Evolutionary conservation across 2,329 filamentous ascomycete species (phyloP).

Genomic region (Penicillium sp.): DNA sequence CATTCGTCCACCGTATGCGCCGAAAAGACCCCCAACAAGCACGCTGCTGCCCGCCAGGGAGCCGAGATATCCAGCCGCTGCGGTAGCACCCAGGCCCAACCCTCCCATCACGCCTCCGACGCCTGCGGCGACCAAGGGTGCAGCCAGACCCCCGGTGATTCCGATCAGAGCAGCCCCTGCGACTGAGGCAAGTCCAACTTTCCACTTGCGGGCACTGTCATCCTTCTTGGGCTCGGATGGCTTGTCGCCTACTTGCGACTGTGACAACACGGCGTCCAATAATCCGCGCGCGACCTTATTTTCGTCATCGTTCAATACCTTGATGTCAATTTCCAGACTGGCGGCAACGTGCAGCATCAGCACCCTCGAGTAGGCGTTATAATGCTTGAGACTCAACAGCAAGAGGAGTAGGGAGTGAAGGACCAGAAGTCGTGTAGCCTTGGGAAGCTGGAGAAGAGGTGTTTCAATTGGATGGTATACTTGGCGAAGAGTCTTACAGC

Average conservation of each 20-base stretch:
- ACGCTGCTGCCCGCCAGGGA: conserved; percentile 72
- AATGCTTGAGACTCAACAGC: conserved; percentile 69
- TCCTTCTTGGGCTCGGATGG: conserved; percentile 65
- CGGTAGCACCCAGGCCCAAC: conserved; percentile 64
- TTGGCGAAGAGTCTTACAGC: conserved; percentile 25
- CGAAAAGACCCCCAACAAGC: conserved; percentile 78
- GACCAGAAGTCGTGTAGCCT: conserved; percentile 53
- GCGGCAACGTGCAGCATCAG: conserved; percentile 65
- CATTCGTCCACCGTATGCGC: conserved; percentile 81
- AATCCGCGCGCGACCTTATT: conserved; percentile 67
- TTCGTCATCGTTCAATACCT: conserved; percentile 64
- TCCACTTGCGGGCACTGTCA: conserved; percentile 62
- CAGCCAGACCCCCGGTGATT: conserved; percentile 71
- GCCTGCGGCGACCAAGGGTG: conserved; percentile 69
- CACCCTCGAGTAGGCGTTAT: conserved; percentile 66
- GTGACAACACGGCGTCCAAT: conserved; percentile 66
- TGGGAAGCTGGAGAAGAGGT: conserved; percentile 41
- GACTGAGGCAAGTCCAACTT: conserved; percentile 80
- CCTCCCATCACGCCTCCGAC: conserved; percentile 75
- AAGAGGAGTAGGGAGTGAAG: conserved; percentile 68
- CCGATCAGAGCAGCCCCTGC: conserved; percentile 84
- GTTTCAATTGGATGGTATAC: conserved; percentile 57
- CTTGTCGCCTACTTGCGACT: conserved; percentile 71
- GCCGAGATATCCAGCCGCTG: conserved; percentile 72
- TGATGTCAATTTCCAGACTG: conserved; percentile 62